These are phyloP conservation scores for Trypanosoma theileri DNA, from an alignment of 208 protist species.

Conservation along the genomic window DNA sequence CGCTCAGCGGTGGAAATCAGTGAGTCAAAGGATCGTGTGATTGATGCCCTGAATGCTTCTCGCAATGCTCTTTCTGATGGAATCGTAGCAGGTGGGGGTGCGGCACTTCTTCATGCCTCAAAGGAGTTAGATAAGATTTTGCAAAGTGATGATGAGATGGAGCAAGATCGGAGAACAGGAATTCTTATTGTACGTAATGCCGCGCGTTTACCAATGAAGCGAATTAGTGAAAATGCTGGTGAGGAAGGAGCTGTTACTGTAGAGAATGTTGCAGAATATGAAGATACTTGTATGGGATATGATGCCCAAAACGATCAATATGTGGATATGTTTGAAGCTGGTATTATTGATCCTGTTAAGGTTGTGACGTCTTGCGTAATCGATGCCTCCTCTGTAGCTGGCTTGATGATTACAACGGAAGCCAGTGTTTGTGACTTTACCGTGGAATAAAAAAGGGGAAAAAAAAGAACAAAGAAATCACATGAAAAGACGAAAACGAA, in stretches of 20 bases:
- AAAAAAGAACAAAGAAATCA: conserved; percentile 6
- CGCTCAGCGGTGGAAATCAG: conserved; percentile 98
- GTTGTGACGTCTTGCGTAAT: conserved; percentile 98
- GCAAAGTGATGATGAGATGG: conserved; percentile 79
- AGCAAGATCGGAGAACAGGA: conserved; percentile 77
- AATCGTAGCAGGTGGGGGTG: conserved; percentile 98
- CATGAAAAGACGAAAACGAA: not conserved
- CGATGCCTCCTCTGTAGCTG: conserved; percentile 97
- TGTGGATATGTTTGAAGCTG: conserved; percentile 97
- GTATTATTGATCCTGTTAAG: conserved; percentile 99
- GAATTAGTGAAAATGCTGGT: conserved; percentile 98
- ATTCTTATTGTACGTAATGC: conserved; percentile 90
- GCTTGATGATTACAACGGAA: conserved; percentile 99
- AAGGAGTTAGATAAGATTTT: conserved; percentile 91
- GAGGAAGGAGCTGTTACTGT: conserved; percentile 97
- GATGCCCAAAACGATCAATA: conserved; percentile 95
- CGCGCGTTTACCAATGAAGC: conserved; percentile 87
- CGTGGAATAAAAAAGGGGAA: not conserved
- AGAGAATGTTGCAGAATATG: conserved; percentile 93
- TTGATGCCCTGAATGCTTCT: conserved; percentile 99
- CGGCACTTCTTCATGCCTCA: conserved; percentile 96
- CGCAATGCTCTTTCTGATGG: conserved; percentile 98
- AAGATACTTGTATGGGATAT: conserved; percentile 93
- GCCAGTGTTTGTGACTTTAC: conserved; percentile 93
- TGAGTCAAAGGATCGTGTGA: conserved; percentile 99